Percentiles rank a stretch among this genome's conserved stretches.
phyloP scores from a whole-genome alignment of 352 stramenopile genomes.

The Globisporangium megalacanthum region DNA sequence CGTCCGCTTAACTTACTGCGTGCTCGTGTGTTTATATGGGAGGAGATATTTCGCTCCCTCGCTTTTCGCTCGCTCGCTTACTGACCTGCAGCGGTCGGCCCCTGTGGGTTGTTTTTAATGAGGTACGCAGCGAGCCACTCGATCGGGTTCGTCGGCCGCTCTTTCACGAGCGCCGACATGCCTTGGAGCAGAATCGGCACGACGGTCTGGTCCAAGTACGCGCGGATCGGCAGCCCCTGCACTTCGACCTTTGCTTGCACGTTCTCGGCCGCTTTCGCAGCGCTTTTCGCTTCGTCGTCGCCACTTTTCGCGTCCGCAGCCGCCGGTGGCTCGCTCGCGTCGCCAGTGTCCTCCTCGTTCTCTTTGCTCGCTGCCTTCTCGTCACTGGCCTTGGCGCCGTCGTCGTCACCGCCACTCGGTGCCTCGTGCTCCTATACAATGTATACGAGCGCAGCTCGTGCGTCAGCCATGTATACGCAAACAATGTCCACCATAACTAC shows the following conservation, averaged over 20 bases:
- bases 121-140: constrained; percentile 97
- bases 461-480: not conserved
- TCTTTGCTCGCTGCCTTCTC: not conserved
- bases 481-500: not conserved
- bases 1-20: too few relatives aligned
- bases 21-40: too few relatives aligned
- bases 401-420: not conserved
- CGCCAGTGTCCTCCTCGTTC: not conserved
- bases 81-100: constrained; percentile 20
- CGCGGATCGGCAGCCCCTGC: constrained; percentile 93
- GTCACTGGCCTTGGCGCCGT: not conserved
- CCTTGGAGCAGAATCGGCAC: constrained; percentile 98
- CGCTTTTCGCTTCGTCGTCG: constrained; percentile 31
- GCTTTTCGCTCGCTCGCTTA: not conserved
- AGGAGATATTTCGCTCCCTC: too few relatives aligned
- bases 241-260: constrained; percentile 89
- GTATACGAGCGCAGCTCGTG: not conserved
- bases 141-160: constrained; percentile 95
- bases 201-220: constrained; percentile 98
- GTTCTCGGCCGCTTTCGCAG: constrained; percentile 66
- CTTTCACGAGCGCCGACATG: constrained; percentile 97
- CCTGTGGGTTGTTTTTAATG: constrained; percentile 95
- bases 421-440: not conserved
- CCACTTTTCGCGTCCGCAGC: not conserved
- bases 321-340: not conserved